Percentiles rank a stretch among this genome's conserved stretches.
Evolutionary conservation across 176 grass and related monocot genomes (phyloP).

Genomic region (Triticum monococcum): DNA sequence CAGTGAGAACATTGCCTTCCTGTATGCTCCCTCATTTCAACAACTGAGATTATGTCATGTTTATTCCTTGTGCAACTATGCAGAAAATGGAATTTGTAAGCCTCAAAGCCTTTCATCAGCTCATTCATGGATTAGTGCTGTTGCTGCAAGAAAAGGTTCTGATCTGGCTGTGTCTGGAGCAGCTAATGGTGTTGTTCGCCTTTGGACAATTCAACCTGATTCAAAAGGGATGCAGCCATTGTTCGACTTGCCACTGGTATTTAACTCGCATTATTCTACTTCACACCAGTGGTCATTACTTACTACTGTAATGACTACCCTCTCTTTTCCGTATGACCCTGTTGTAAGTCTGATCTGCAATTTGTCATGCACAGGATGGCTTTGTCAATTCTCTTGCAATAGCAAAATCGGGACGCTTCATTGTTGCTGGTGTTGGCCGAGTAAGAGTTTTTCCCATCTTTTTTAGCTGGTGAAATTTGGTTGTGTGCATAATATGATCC

Average conservation of each 20-base stretch:
- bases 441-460: conserved; percentile 29
- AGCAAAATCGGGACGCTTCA: conserved; percentile 63
- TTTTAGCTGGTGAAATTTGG: not conserved
- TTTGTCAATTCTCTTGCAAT: conserved; percentile 71
- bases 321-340: not conserved
- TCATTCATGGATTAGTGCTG: conserved; percentile 62
- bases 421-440: conserved; percentile 67
- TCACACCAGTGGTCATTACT: not conserved
- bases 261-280: not conserved
- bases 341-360: not conserved
- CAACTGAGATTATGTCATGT: not conserved
- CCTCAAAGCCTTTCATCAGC: conserved; percentile 39
- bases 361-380: conserved; percentile 47
- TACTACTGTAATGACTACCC: not conserved
- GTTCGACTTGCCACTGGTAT: conserved; percentile 47
- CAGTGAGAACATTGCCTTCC: not conserved
- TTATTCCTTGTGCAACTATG: not conserved
- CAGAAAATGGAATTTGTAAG: conserved; percentile 41
- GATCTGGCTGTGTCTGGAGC: conserved; percentile 78
- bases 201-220: conserved; percentile 61
- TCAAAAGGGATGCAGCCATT: conserved; percentile 58
- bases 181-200: conserved; percentile 55
- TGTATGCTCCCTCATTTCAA: conserved; percentile 1
- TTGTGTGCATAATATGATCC: not conserved
- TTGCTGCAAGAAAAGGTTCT: conserved; percentile 63